Conservation (phyloP, 2,329 filamentous ascomycete species). For the Thelonectria blattea region DNA sequence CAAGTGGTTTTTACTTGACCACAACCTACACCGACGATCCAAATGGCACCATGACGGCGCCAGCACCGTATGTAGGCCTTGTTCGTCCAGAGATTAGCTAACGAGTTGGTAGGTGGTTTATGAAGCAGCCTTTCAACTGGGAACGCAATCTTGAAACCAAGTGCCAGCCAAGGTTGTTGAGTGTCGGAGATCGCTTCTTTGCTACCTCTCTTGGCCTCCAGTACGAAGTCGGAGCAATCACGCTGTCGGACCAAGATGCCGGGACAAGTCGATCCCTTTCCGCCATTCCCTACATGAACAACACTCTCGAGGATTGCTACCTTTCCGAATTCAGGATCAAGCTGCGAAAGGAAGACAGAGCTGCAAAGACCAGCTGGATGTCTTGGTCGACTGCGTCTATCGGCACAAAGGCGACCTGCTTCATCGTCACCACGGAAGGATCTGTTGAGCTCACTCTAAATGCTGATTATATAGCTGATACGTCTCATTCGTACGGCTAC, state of each 20-base stretch:
- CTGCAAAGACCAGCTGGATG: conserved; percentile 14
- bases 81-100: not conserved
- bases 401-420: conserved; percentile 12
- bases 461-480: conserved; percentile 10
- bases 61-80: not conserved
- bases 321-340: conserved; percentile 1
- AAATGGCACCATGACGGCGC: not conserved
- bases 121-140: conserved; percentile 24
- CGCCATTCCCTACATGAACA: conserved; percentile 18
- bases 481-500: conserved; percentile 16
- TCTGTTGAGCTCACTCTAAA: conserved; percentile 17
- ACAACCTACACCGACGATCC: conserved; percentile 19
- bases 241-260: not conserved
- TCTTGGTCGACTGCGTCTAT: conserved; percentile 14
- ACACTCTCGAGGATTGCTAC: conserved; percentile 16
- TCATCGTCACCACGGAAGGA: not conserved
- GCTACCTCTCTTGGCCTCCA: conserved; percentile 8
- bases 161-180: conserved; percentile 20
- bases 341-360: conserved; percentile 10
- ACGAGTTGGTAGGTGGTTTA: conserved; percentile 16
- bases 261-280: not conserved
- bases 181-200: conserved; percentile 25
- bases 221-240: conserved; percentile 22
- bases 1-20: conserved; percentile 22
- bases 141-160: conserved; percentile 9